Evolutionary conservation across 1,139 yeast species (phyloP), one percentile per base, ranked within the genome.

Genomic region (Geotrichum siamense): DNA sequence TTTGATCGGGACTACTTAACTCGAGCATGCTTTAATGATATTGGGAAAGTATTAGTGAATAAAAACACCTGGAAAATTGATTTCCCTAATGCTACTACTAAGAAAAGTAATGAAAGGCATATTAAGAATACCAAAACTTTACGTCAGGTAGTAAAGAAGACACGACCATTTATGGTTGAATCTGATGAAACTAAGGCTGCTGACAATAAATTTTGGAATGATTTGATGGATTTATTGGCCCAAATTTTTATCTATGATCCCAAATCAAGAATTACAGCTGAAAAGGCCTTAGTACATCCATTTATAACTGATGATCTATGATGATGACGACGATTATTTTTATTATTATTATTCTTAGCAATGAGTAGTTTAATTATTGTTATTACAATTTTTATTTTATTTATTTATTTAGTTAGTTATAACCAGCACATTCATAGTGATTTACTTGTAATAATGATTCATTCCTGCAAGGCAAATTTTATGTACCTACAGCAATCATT

Each of bases 181-280:
- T 26, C 37, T 10, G 27, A 10, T n/a, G 37, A 33, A 21, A 5
- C 37, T 4, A 19, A 19, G 50, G 12, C 28, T 53, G 27, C 43
- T 15, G 55, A 60, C 39, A 47, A 63, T 13, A 69, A 62, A 41
- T 74, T 76, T 55, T 74, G 76, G 63, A 62, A 50, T 17, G 52
- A 51, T 39, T 66, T 69, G 47, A 36, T 63, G 41, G 91, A 87
- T 62, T 71, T 91, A 50, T 73, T 91, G 30, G 62, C 70, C 39
- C 70, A 70, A 51, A 84, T 91, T 76, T 72, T 91, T 52, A 76
- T 81, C 13, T 89, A 84, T 40, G 84, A 89, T 56, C 96, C 97
- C 10, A 65, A 65, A 44, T 63, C 74, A 51, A 75, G 98, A 63
- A 79, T 86, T 48, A 75, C 79, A 39, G 89, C 95, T 0, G 75